A percentile compares a stretch with the other conserved stretches of the same genome.
Evolutionary conservation across 139 green algal genomes (phyloP).

Genomic region (Chlamydomonas applanata): DNA sequence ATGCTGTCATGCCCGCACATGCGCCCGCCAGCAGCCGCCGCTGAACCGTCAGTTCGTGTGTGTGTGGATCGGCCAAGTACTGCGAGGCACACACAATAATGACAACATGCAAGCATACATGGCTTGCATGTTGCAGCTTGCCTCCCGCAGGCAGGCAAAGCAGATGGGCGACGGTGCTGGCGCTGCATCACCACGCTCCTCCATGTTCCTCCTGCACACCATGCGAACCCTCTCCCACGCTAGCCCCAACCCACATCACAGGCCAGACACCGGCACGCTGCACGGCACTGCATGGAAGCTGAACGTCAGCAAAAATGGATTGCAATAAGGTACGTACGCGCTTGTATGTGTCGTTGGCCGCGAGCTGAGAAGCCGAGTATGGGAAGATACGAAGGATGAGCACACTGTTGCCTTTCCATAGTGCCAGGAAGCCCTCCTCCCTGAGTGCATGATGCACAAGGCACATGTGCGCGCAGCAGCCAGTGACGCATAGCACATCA

Average conservation of each 20-base stretch:
- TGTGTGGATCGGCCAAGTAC: slow-evolving; percentile 16
- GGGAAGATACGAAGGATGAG: slow-evolving; percentile 94
- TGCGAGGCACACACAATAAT: not conserved
- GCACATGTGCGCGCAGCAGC: no score
- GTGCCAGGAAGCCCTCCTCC: slow-evolving; percentile 86
- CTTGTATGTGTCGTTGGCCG: slow-evolving; percentile 86
- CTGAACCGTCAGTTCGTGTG: slow-evolving; percentile 67
- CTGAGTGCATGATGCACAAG: no score
- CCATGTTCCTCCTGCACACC: no score
- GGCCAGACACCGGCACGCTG: no score
- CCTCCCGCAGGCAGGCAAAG: not conserved
- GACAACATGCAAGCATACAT: no score
- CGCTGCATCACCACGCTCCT: no score
- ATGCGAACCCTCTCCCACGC: no score
- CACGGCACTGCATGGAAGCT: not conserved
- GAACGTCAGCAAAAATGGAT: not conserved
- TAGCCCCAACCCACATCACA: no score
- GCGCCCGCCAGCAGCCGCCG: slow-evolving; percentile 76
- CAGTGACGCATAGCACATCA: no score
- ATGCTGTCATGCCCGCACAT: slow-evolving; percentile 93
- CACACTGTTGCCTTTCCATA: slow-evolving; percentile 92
- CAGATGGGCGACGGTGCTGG: no score
- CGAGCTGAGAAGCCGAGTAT: slow-evolving; percentile 82
- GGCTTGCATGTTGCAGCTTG: not conserved
- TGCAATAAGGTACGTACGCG: slow-evolving; percentile 16